A percentile compares a stretch with the other conserved stretches of the same genome.
Conservation (phyloP, 2,329 filamentous ascomycete species). For the Colletotrichum filicis region DNA sequence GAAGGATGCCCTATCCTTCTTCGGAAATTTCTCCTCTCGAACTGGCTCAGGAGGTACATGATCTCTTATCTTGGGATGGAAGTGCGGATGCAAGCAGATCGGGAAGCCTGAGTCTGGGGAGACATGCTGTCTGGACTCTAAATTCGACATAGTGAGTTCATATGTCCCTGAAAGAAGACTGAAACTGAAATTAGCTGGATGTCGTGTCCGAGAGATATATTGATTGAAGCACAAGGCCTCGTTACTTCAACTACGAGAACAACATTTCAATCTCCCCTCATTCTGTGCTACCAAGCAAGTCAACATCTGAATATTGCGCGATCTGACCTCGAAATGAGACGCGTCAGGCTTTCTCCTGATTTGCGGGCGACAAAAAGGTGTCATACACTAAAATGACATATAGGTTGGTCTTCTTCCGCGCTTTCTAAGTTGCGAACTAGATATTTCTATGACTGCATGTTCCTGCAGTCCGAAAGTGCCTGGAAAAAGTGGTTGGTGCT, state of each 20-base stretch:
- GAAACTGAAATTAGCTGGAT: not conserved
- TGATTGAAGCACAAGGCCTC: no score
- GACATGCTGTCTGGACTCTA: conserved; percentile 58
- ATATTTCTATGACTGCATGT: not conserved
- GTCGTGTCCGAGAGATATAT: not conserved
- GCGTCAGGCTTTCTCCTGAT: not conserved
- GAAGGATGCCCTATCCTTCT: conserved; percentile 51
- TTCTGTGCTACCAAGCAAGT: not conserved
- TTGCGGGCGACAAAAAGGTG: not conserved
- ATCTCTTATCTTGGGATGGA: conserved; percentile 56
- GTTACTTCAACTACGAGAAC: not conserved
- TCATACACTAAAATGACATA: not conserved
- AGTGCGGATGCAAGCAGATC: conserved; percentile 56
- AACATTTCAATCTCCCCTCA: not conserved
- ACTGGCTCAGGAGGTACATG: conserved; percentile 52
- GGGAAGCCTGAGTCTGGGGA: conserved; percentile 61
- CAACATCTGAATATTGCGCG: not conserved
- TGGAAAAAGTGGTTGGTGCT: not conserved
- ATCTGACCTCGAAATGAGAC: not conserved
- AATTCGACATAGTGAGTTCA: conserved; percentile 45
- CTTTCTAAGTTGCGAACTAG: not conserved
- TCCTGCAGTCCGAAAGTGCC: not conserved
- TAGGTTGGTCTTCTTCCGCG: not conserved
- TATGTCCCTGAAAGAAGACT: not conserved
- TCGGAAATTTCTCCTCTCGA: conserved; percentile 42